Percentiles rank a stretch among this genome's conserved stretches.
Conservation (phyloP, 129 eudicot genomes). For the Flaveria brownii region DNA sequence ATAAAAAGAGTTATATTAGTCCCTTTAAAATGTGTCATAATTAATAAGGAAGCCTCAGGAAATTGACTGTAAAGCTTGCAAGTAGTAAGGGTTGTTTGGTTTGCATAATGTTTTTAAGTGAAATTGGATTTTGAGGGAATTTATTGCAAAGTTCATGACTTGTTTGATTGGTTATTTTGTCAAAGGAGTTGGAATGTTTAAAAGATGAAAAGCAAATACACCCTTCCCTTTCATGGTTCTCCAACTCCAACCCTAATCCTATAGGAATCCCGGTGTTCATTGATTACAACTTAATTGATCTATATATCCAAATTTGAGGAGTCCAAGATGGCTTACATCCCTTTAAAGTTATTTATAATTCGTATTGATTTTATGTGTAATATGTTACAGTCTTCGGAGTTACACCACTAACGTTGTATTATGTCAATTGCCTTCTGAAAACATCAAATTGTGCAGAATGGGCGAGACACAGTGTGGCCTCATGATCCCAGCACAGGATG, state of each 20-base stretch:
- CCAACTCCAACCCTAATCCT: too few relatives aligned
- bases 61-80: neutral
- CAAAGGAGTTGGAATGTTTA: too few relatives aligned
- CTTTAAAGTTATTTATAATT: neutral
- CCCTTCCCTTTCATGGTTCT: too few relatives aligned
- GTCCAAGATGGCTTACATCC: neutral
- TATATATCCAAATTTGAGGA: neutral
- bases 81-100: neutral
- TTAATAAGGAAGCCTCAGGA: neutral
- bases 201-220: too few relatives aligned
- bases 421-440: constrained; percentile 8
- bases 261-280: too few relatives aligned
- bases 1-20: too few relatives aligned
- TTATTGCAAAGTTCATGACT: too few relatives aligned
- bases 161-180: too few relatives aligned
- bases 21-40: neutral
- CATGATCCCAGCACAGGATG: constrained; percentile 96
- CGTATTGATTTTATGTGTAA: neutral
- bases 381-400: neutral
- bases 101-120: too few relatives aligned
- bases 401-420: neutral
- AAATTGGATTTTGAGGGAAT: too few relatives aligned
- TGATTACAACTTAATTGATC: neutral
- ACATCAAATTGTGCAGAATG: constrained; percentile 55
- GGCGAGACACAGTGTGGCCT: constrained; percentile 95